Evolutionary conservation across 2,329 filamentous ascomycete species (phyloP).

Genomic region (Exophiala oligosperma): DNA sequence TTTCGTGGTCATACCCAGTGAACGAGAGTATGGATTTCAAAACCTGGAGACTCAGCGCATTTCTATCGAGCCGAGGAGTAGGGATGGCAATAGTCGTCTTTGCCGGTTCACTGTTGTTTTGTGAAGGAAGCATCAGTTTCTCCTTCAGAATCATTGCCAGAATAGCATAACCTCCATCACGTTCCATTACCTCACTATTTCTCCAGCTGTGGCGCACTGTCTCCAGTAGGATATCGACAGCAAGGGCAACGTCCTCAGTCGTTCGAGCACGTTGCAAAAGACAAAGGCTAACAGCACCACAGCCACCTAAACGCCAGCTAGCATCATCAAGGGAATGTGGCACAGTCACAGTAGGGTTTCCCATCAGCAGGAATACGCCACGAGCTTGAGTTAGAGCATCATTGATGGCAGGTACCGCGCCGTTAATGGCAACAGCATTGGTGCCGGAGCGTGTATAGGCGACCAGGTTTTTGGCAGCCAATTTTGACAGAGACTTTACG

Average conservation of each 20-base stretch:
- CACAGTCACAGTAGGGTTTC: constrained; percentile 75
- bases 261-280: constrained; percentile 75
- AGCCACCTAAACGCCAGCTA: constrained; percentile 89
- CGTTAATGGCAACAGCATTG: constrained; percentile 82
- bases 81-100: constrained; percentile 27
- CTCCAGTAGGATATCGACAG: constrained; percentile 80
- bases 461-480: constrained; percentile 66
- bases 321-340: constrained; percentile 89
- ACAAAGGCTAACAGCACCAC: constrained; percentile 79
- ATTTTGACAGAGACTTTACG: constrained; percentile 72
- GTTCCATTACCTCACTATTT: constrained; percentile 97
- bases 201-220: constrained; percentile 91
- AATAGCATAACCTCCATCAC: constrained; percentile 89
- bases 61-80: constrained; percentile 46
- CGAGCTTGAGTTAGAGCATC: constrained; percentile 80
- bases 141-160: constrained; percentile 79
- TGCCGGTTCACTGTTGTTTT: constrained; percentile 13
- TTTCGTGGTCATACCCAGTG: constrained; percentile 80
- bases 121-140: constrained; percentile 57
- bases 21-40: constrained; percentile 79
- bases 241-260: constrained; percentile 69
- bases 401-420: constrained; percentile 80
- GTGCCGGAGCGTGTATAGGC: constrained; percentile 71
- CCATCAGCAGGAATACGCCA: constrained; percentile 79
- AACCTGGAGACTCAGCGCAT: constrained; percentile 58